These are phyloP conservation scores for Malassezia caprae DNA, from an alignment of 1,284 basidiomycete species.

Conservation along the genomic window DNA sequence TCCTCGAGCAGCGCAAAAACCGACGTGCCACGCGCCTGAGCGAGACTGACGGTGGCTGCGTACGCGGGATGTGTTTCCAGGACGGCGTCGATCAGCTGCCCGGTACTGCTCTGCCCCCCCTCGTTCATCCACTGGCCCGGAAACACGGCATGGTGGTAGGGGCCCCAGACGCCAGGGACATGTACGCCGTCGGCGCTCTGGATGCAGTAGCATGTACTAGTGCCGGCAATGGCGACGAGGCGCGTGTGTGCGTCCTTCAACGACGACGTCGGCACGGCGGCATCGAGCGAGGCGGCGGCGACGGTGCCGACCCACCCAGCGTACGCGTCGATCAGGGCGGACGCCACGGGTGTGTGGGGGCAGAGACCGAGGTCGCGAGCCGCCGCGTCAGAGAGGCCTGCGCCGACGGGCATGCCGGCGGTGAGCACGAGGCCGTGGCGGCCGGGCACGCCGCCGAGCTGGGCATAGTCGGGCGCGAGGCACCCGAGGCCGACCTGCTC, in stretches of 20 bases:
- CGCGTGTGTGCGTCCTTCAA: constrained; percentile 53
- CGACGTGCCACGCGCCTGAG: constrained; percentile 50
- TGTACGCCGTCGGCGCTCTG: constrained; percentile 60
- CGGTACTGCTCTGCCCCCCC: constrained; percentile 93
- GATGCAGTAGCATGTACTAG: constrained; percentile 87
- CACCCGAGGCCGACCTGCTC: constrained; percentile 45
- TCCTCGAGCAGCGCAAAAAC: constrained; percentile 61
- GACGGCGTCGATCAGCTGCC: constrained; percentile 95
- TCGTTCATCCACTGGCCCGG: constrained; percentile 87
- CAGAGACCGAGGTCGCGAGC: constrained; percentile 74
- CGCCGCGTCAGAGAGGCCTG: constrained; percentile 66
- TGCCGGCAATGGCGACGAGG: constrained; percentile 86
- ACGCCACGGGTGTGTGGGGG: constrained; percentile 85
- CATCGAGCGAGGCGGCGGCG: constrained; percentile 58
- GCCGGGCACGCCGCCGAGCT: constrained; percentile 64
- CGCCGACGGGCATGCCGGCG: constrained; percentile 83
- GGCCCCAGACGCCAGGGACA: constrained; percentile 90
- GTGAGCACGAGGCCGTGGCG: constrained; percentile 61
- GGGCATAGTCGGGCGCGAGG: constrained; percentile 58
- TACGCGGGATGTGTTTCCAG: constrained; percentile 84
- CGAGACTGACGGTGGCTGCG: constrained; percentile 56
- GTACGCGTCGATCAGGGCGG: constrained; percentile 92
- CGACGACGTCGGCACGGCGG: constrained; percentile 45
- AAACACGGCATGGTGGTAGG: constrained; percentile 81
- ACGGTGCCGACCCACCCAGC: constrained; percentile 98